Conservation (phyloP, 1,284 basidiomycete species). For the Rhodofomes roseus region DNA sequence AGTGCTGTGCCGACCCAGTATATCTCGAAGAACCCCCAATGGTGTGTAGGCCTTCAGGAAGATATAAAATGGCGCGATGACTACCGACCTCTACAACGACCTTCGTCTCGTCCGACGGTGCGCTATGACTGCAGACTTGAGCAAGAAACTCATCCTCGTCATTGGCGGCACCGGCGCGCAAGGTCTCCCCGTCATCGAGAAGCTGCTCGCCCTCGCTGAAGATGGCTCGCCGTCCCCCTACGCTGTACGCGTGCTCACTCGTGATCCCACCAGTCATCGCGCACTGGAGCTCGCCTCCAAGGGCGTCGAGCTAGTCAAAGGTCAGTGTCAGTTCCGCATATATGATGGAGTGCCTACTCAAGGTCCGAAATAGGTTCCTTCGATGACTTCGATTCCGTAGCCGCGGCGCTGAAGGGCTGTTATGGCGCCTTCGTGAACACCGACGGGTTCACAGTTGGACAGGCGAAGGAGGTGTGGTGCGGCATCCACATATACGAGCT, state of each 20-base stretch:
- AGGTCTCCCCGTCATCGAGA: slow-evolving; percentile 42
- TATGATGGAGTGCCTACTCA: background rate
- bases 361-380: slow-evolving; percentile 3
- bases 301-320: slow-evolving; percentile 43
- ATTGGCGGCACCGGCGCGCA: slow-evolving; percentile 51
- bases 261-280: slow-evolving; percentile 35
- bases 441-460: slow-evolving; percentile 41
- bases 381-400: slow-evolving; percentile 30
- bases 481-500: slow-evolving; percentile 43
- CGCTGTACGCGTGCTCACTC: slow-evolving; percentile 42
- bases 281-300: slow-evolving; percentile 34
- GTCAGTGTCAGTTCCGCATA: slow-evolving; percentile 17
- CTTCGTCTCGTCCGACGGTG: too few species aligned
- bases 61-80: too few species aligned
- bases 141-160: slow-evolving; percentile 43
- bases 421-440: slow-evolving; percentile 45
- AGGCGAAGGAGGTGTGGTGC: slow-evolving; percentile 36
- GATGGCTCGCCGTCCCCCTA: slow-evolving; percentile 44
- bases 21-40: too few species aligned
- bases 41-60: too few species aligned
- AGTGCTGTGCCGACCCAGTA: too few species aligned
- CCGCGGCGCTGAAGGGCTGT: slow-evolving; percentile 33
- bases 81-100: too few species aligned
- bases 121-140: too few species aligned
- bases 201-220: slow-evolving; percentile 33